These are phyloP conservation scores for Marasmius fiardii DNA, from an alignment of 1,284 basidiomycete species.

Conservation along the genomic window DNA sequence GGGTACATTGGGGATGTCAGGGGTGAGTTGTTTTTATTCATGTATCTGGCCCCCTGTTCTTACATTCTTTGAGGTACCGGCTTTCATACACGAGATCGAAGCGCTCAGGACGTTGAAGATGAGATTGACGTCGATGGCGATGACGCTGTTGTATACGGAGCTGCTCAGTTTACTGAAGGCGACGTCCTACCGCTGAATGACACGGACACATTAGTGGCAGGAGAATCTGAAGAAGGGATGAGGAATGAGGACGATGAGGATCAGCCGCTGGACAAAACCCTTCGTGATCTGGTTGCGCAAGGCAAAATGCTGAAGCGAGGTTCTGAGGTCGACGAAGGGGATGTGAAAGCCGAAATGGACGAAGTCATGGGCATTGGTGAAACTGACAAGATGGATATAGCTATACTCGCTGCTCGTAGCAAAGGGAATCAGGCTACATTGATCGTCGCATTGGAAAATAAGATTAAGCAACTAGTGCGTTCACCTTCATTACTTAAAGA, in stretches of 20 bases:
- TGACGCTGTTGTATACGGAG: slow-evolving; percentile 62
- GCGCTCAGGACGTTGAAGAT: slow-evolving; percentile 64
- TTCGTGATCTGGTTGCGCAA: slow-evolving; percentile 50
- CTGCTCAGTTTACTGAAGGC: slow-evolving; percentile 68
- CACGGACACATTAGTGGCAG: slow-evolving; percentile 7
- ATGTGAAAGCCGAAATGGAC: slow-evolving; percentile 36
- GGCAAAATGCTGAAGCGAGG: slow-evolving; percentile 38
- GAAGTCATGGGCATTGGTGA: slow-evolving; percentile 42
- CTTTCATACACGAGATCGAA: slow-evolving; percentile 56
- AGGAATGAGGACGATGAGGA: slow-evolving; percentile 31
- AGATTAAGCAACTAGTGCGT: slow-evolving; percentile 55
- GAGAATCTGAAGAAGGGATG: slow-evolving; percentile 19
- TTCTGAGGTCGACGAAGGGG: slow-evolving; percentile 21
- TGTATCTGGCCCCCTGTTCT: background rate
- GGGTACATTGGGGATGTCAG: slow-evolving; percentile 39
- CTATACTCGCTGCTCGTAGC: slow-evolving; percentile 45
- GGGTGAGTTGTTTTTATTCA: slow-evolving; percentile 26
- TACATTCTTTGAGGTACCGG: slow-evolving; percentile 48
- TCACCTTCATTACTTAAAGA: slow-evolving; percentile 6
- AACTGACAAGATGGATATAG: slow-evolving; percentile 44
- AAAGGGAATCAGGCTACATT: slow-evolving; percentile 45
- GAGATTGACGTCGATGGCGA: slow-evolving; percentile 78
- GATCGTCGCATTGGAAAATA: slow-evolving; percentile 55
- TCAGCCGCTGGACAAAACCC: slow-evolving; percentile 26
- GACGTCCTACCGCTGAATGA: slow-evolving; percentile 45